phyloP scores from a whole-genome alignment of 2,329 filamentous ascomycete species.

The Dothideomycetidae sp. region DNA sequence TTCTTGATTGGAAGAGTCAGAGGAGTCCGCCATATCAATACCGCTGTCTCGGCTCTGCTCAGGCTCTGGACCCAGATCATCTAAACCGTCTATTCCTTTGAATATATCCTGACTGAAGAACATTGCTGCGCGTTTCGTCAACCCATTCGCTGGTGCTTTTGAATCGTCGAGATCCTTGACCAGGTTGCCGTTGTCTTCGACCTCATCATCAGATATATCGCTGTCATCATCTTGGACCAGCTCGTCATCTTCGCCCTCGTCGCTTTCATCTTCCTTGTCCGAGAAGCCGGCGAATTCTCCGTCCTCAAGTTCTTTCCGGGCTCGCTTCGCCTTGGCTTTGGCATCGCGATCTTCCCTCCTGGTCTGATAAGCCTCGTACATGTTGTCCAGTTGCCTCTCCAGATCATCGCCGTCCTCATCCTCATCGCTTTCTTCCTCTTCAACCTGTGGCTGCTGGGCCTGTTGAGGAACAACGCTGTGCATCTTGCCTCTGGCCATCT shows the following conservation, averaged over 20 bases:
- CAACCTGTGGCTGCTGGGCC: constrained; percentile 29
- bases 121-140: constrained; percentile 72
- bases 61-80: constrained; percentile 38
- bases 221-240: constrained; percentile 42
- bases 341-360: constrained; percentile 66
- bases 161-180: constrained; percentile 48
- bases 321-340: constrained; percentile 82
- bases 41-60: constrained; percentile 29
- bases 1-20: constrained; percentile 17
- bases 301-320: constrained; percentile 64
- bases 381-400: constrained; percentile 68
- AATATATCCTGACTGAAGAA: constrained; percentile 97
- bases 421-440: constrained; percentile 45
- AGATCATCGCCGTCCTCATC: constrained; percentile 72
- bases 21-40: constrained; percentile 22
- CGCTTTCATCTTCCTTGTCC: constrained; percentile 43
- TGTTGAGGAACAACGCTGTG: constrained; percentile 44
- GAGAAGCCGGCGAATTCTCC: constrained; percentile 91
- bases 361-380: constrained; percentile 79
- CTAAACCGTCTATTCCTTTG: constrained; percentile 57
- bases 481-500: constrained; percentile 62
- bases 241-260: constrained; percentile 41
- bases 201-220: constrained; percentile 45
- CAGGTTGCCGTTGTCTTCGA: constrained; percentile 32
- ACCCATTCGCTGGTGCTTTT: constrained; percentile 37